These are phyloP conservation scores for Nemania sp. DNA, from an alignment of 2,329 filamentous ascomycete genomes.

Conservation along the genomic window DNA sequence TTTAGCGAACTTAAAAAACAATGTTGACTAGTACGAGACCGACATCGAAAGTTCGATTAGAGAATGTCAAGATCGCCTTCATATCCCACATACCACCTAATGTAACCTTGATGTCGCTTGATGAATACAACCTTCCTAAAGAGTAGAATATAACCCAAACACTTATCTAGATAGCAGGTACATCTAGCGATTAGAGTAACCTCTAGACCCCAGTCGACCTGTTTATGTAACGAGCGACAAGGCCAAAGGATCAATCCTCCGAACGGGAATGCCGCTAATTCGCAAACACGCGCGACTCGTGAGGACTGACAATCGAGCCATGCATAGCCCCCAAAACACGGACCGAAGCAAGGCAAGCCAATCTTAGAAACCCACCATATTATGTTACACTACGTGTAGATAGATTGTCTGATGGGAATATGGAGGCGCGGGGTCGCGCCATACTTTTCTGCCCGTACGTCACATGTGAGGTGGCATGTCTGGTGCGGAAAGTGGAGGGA, in stretches of 20 bases:
- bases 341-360: not conserved
- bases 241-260: slow-evolving; percentile 5
- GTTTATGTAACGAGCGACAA: slow-evolving; percentile 7
- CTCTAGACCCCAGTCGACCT: not conserved
- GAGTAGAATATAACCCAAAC: not conserved
- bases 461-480: not conserved
- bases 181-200: not conserved
- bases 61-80: not conserved
- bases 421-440: not conserved
- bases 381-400: slow-evolving; percentile 10
- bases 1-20: no score
- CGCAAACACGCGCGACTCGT: slow-evolving; percentile 14
- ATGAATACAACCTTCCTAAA: not conserved
- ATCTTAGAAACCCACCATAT: not conserved
- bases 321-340: not conserved
- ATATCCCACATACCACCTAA: not conserved
- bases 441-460: not conserved
- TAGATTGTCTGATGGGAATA: not conserved
- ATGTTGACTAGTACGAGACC: no score
- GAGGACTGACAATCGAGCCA: not conserved
- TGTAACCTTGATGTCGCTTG: not conserved
- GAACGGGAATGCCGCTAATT: not conserved
- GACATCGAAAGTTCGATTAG: no score
- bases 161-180: not conserved
- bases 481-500: not conserved